These are phyloP conservation scores for Lachancea fermentati DNA, from an alignment of 805 yeast species.

Conservation along the genomic window DNA sequence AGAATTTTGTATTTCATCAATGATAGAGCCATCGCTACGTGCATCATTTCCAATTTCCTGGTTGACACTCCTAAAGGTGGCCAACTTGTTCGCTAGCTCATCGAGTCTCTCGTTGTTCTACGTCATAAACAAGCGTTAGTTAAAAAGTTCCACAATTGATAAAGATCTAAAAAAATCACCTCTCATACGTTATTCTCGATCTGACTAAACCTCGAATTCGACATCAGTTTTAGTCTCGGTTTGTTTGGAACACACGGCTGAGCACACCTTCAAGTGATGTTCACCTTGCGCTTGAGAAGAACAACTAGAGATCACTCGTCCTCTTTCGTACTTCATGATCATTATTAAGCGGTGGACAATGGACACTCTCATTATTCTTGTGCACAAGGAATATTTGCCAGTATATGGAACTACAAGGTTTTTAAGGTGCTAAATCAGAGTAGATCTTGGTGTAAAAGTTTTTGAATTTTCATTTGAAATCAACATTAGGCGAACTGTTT, in stretches of 20 bases:
- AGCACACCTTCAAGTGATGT: too few relatives aligned
- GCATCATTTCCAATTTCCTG: conserved; percentile 65
- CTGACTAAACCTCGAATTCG: conserved; percentile 30
- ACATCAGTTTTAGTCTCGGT: conserved; percentile 15
- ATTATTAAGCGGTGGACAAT: too few relatives aligned
- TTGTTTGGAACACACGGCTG: too few relatives aligned
- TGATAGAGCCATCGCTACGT: conserved; percentile 41
- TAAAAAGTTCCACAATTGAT: background rate
- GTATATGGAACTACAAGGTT: background rate
- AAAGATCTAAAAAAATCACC: background rate
- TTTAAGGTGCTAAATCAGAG: conserved; percentile 27
- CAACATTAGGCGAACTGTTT: conserved; percentile 34
- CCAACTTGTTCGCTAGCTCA: conserved; percentile 57
- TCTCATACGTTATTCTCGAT: conserved; percentile 26
- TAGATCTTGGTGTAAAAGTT: conserved; percentile 39
- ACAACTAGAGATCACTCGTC: too few relatives aligned
- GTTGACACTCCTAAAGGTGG: conserved; percentile 59
- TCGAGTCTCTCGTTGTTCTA: conserved; percentile 62
- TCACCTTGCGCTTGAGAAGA: too few relatives aligned
- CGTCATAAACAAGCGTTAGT: background rate
- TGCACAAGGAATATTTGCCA: too few relatives aligned
- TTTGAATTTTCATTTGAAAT: conserved; percentile 32
- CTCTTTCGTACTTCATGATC: too few relatives aligned
- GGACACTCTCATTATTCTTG: too few relatives aligned
- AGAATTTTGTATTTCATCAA: conserved; percentile 43